phyloP scores from a whole-genome alignment of 2,329 filamentous ascomycete genomes.

The Arthroderma sp. region DNA sequence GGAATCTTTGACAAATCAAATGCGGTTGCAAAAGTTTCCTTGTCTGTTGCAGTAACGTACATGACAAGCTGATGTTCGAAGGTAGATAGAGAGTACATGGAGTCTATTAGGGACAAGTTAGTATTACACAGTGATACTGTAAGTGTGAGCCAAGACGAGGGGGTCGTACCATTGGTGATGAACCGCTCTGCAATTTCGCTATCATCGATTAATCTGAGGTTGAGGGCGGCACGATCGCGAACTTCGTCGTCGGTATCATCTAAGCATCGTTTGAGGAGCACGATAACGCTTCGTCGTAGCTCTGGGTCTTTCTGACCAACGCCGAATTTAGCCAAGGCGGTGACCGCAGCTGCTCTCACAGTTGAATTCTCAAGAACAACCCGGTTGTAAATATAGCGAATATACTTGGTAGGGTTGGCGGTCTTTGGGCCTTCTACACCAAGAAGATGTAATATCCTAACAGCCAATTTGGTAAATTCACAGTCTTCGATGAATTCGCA shows the following conservation, averaged over 20 bases:
- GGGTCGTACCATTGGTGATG: slow-evolving; percentile 69
- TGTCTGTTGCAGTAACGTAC: slow-evolving; percentile 90
- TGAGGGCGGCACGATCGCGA: slow-evolving; percentile 84
- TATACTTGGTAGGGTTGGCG: slow-evolving; percentile 92
- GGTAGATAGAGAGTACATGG: slow-evolving; percentile 84
- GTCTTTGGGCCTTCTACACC: slow-evolving; percentile 93
- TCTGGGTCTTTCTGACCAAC: slow-evolving; percentile 93
- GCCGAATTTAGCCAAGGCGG: slow-evolving; percentile 90
- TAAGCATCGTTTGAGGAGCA: slow-evolving; percentile 81
- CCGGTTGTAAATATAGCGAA: slow-evolving; percentile 97
- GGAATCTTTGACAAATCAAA: slow-evolving; percentile 90
- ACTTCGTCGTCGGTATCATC: slow-evolving; percentile 98
- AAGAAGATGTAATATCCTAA: slow-evolving; percentile 86
- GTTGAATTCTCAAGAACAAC: slow-evolving; percentile 96
- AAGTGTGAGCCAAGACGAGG: background rate
- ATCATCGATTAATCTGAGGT: slow-evolving; percentile 81
- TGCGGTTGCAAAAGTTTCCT: slow-evolving; percentile 66
- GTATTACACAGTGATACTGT: background rate
- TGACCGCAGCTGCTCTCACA: slow-evolving; percentile 87
- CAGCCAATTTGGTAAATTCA: slow-evolving; percentile 95
- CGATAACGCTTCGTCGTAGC: slow-evolving; percentile 88
- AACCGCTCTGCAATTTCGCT: slow-evolving; percentile 77
- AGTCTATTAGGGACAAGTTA: slow-evolving; percentile 46
- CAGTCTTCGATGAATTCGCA: slow-evolving; percentile 99
- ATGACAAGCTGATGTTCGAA: slow-evolving; percentile 96